Base-by-base conservation (phyloP, 257 asterid species). In the Solanum rostratum region DNA sequence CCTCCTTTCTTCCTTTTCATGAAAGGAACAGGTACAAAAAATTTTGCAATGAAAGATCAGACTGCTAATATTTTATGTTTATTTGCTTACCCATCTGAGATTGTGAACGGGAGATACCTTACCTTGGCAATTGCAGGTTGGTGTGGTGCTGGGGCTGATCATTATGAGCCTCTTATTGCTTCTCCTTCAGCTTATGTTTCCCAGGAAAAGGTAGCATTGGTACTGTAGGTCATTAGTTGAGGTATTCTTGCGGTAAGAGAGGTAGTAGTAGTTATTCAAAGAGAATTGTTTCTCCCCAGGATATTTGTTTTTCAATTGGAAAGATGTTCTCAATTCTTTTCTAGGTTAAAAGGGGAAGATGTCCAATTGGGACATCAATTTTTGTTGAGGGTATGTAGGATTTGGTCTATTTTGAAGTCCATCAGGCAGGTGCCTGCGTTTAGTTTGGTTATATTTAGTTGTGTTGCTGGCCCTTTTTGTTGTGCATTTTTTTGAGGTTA, bases 61-160 rank as follows among this genome's bases (percentile, higher is more conserved):
- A 76, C 43, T 24, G 24, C 27, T 49, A 24, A 24, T 68, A 60
- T 29, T 85, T 85, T 60, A 57, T 65, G 41, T 46, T 73, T 19
- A 33, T 30, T 30, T 66, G 30, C 79, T 69, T 24, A 4, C 45
- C 39, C 33, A n/a, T 70, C 62, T 60, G 84, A 12, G 16, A 12
- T 85, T 66, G 54, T 87, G 39, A 74, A 45, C 18, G 45, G 43
- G 54, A 55, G 54, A 84, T 50, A 33, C 39, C 9, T 41, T 7
- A 68, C 46, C 12, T 82, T 78, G 84, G 30, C 49, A 84, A 49
- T 85, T 59, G 30, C 91, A 93, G 98, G 99, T 59, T 96, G 99
- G 99, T 96, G 98, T 33, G 93, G 98, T 76, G 99, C 95, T 7
- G 99, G 98, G 49, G 99, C 93, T 24, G 99, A 96, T 83, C 99